These are phyloP conservation scores for Allium sativum DNA, from an alignment of 106 monocot species.

Conservation along the genomic window DNA sequence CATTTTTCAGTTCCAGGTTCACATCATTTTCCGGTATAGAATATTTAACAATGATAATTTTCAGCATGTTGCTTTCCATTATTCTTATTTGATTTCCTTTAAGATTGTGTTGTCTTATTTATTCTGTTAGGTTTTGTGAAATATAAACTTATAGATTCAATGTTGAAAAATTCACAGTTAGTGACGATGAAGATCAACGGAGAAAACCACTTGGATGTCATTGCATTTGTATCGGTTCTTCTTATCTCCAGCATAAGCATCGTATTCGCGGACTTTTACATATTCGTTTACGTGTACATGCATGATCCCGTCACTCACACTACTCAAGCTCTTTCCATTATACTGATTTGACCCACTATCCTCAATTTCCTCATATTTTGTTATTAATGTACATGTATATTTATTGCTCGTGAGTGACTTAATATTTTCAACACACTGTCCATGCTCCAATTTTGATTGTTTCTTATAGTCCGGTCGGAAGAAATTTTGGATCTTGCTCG, in stretches of 20 bases:
- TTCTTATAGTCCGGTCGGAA: slow-evolving; percentile 31
- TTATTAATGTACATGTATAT: background rate
- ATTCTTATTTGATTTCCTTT: no score
- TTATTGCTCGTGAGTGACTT: background rate
- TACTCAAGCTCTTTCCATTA: slow-evolving; percentile 25
- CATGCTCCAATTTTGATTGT: slow-evolving; percentile 33
- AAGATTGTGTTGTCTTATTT: no score
- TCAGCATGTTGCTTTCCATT: no score
- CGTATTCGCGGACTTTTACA: slow-evolving; percentile 9
- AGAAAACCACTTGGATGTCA: no score
- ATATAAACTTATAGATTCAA: no score
- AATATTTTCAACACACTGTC: slow-evolving; percentile 10
- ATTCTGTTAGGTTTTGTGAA: no score
- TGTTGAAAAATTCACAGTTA: no score
- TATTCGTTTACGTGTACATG: slow-evolving; percentile 1
- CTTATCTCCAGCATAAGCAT: slow-evolving; percentile 8
- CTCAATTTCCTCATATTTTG: background rate
- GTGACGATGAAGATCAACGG: no score
- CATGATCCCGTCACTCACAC: slow-evolving; percentile 24
- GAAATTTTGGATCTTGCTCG: slow-evolving; percentile 23
- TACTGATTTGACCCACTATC: slow-evolving; percentile 12
- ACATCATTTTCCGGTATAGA: no score
- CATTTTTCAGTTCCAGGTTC: no score
- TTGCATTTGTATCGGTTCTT: no score
- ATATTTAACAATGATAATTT: no score